Evolutionary conservation across 2,329 filamentous ascomycete species (phyloP).

Genomic region (Madurella mycetomatis): DNA sequence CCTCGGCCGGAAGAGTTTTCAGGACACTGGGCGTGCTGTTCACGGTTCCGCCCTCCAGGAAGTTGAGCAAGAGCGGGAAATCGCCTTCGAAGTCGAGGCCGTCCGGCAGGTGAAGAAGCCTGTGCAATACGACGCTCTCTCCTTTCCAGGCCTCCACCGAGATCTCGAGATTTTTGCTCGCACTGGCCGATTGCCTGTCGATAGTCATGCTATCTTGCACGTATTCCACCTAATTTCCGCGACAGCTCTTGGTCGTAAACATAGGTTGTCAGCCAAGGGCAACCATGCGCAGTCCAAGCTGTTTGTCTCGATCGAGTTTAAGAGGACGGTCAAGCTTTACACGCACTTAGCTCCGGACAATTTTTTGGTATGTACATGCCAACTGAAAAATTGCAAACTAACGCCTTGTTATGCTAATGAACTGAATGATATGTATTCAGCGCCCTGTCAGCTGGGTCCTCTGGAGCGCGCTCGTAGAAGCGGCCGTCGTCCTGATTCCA

Average conservation of each 20-base stretch:
- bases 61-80: slow-evolving; percentile 55
- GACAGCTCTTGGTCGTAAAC: slow-evolving; percentile 34
- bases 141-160: slow-evolving; percentile 43
- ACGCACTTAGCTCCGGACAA: slow-evolving; percentile 30
- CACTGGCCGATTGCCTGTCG: slow-evolving; percentile 39
- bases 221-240: slow-evolving; percentile 39
- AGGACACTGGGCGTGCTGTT: slow-evolving; percentile 38
- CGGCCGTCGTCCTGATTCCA: slow-evolving; percentile 54
- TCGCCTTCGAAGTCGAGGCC: slow-evolving; percentile 54
- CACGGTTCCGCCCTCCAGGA: slow-evolving; percentile 54
- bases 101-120: slow-evolving; percentile 52
- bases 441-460: slow-evolving; percentile 59
- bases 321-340: slow-evolving; percentile 37
- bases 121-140: slow-evolving; percentile 34
- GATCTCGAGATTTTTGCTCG: slow-evolving; percentile 43
- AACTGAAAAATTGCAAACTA: too few relatives aligned
- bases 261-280: slow-evolving; percentile 23
- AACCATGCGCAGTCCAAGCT: slow-evolving; percentile 25
- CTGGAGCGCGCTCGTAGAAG: slow-evolving; percentile 44
- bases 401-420: slow-evolving; percentile 9
- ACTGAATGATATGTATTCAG: too few relatives aligned
- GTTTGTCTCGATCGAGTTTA: slow-evolving; percentile 45
- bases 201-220: slow-evolving; percentile 36
- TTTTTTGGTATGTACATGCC: slow-evolving; percentile 30
- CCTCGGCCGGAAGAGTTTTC: slow-evolving; percentile 27